Conservation (phyloP, 2,329 filamentous ascomycete species). For the Pseudogymnoascus sp. region DNA sequence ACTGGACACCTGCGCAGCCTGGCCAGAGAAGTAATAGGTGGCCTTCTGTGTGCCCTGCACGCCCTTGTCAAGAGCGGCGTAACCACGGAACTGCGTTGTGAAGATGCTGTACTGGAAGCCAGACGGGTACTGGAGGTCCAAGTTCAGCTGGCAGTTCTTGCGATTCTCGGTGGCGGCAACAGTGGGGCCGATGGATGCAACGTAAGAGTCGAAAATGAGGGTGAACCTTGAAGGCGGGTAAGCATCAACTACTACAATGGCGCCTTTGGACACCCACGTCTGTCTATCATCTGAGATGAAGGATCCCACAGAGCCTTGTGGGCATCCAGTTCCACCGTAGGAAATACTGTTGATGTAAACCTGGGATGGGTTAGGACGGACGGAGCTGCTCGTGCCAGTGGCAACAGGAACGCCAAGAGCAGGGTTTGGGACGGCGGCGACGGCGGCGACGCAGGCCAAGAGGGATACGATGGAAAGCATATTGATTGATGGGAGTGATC, state of each 20-base stretch:
- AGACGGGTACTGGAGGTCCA: constrained; percentile 44
- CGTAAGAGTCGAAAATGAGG: constrained; percentile 46
- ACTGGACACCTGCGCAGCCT: constrained; percentile 30
- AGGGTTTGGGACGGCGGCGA: constrained; percentile 23
- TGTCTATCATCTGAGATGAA: constrained; percentile 38
- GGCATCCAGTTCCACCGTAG: constrained; percentile 44
- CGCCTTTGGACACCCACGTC: constrained; percentile 33
- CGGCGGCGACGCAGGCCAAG: constrained; percentile 21
- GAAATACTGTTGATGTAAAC: constrained; percentile 39
- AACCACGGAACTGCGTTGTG: constrained; percentile 47
- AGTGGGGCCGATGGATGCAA: constrained; percentile 43
- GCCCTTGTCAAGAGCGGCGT: constrained; percentile 40
- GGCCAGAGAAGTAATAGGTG: constrained; percentile 49
- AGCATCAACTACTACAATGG: constrained; percentile 13
- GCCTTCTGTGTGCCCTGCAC: constrained; percentile 44
- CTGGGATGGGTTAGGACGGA: constrained; percentile 28
- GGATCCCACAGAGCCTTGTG: constrained; percentile 38
- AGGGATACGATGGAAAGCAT: constrained; percentile 22
- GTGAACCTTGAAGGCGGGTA: constrained; percentile 33
- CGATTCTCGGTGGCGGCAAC: constrained; percentile 39
- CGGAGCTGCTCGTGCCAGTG: constrained; percentile 18
- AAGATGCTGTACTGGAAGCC: constrained; percentile 49
- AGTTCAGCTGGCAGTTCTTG: constrained; percentile 50
- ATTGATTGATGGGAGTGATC: constrained; percentile 8
- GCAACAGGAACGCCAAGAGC: constrained; percentile 20